Evolutionary conservation across 2,329 filamentous ascomycete species (phyloP), one percentile per base, ranked within the genome.

Genomic region (Gnomoniopsis sp.): DNA sequence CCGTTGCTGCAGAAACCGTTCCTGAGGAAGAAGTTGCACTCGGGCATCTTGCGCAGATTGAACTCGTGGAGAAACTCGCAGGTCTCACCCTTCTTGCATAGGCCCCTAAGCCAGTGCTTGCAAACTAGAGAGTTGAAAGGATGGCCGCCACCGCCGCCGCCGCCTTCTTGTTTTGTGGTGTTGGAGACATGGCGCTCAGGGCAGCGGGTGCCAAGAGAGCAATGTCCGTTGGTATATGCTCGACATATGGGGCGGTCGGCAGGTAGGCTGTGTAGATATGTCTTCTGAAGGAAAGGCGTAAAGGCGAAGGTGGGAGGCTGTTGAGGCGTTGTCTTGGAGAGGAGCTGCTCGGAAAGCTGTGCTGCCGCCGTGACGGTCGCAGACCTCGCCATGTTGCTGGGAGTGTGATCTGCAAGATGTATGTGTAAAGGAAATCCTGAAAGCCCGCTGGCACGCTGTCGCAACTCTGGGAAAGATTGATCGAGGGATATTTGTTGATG

Each of bases 41-140:
- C 95, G 63, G 95, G 93, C 91, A 98, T 98, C 74, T 95, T 93
- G 64, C 95, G 88, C 66, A 99, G 84, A 76, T 99, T 98, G 80
- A 97, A 99, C 76, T 98, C 95, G 81, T 99, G 95, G 51, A 98
- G 81, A 69, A 98, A 99, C 78, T 99, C 95, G 86, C 95, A 99
- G 66, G 87, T 86, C 70, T 97, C 89, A 68, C 93, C 95, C 76
- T 98, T 98, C 72, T 99, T 99, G 81, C 95, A 99, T 21, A 99
- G 85, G 0, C 93, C 93, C 64, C 96, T 90, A 69, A 98, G 87
- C 88, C 95, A 98, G 81, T 98, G 95, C 79, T 99, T 99, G 86
- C 95, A 99, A 62, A 99, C 93, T 17, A 98, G 86, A 70, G 84
- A 89, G 76, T 88, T 90, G 72, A 88, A 88, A 15, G 61, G 51